Conservation (phyloP, 1,284 basidiomycete genomes). For the Trichosporon asahii region DNA sequence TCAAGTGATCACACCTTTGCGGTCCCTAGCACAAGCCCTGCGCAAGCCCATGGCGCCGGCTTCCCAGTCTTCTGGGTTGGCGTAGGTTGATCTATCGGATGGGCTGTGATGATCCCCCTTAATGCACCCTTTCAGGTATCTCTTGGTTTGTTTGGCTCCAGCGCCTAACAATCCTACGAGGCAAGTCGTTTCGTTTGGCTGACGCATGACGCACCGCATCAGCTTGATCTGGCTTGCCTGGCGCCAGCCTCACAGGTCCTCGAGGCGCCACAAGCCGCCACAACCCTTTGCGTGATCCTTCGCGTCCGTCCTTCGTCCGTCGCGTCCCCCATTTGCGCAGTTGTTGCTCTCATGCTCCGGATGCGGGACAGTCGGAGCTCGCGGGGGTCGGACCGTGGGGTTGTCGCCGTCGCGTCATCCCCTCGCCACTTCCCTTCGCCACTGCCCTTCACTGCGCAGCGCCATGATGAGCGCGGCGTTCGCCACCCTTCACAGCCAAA, state of each 20-base stretch:
- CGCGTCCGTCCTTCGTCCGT: not conserved
- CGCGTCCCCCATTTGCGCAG: not conserved
- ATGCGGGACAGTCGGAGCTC: not conserved
- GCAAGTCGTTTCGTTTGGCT: not conserved
- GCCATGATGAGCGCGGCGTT: not conserved
- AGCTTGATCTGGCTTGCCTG: too few species aligned
- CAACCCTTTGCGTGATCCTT: not conserved
- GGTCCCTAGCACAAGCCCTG: not conserved
- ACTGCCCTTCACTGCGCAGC: not conserved
- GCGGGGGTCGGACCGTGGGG: not conserved
- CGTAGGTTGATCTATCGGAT: not conserved
- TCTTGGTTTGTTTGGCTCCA: too few species aligned
- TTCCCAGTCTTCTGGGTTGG: not conserved
- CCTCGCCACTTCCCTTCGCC: too few species aligned
- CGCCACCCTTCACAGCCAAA: too few species aligned
- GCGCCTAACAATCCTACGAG: too few species aligned
- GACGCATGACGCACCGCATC: not conserved
- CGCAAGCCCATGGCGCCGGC: too few species aligned
- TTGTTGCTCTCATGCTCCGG: not conserved
- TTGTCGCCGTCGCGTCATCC: not conserved
- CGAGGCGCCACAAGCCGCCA: not conserved
- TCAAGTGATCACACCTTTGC: not conserved
- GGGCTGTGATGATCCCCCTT: not conserved
- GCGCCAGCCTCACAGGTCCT: too few species aligned
- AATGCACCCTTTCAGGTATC: not conserved